Base-by-base conservation (phyloP, 306 rosid species). In the Glycine latifolia region DNA sequence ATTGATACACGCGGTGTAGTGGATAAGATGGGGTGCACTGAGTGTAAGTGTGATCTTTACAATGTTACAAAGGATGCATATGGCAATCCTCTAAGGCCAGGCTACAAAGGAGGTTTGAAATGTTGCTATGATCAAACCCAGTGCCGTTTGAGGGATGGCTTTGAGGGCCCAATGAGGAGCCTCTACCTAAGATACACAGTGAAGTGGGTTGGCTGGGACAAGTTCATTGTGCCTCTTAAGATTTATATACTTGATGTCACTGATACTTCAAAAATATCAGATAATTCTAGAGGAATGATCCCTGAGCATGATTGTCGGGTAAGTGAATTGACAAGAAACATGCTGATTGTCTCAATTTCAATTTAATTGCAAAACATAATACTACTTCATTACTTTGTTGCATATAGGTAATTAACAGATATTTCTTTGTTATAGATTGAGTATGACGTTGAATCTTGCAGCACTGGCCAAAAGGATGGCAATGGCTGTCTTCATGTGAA, bases 131-230 rank as follows among this genome's bases (percentile, higher is more conserved):
- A 94, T 80, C 4, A 79, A 17, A 52, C 92, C 0, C 91, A 76
- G n/a, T 94, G 98, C 79, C 88, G 43, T 63, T 56, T 90, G 78
- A 92, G 33, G 47, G 81, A 87, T 72, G 87, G 90, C 10, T 82
- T 81, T 82, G 67, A 83, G 54, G 85, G 90, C 20, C 82, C 71
- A 41, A 82, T 79, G 81, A 87, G 92, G 81, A 86, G 63, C 66
- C 89, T 94, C 62, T 92, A 87, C 82, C 15, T 94, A 59, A 92
- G 71, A 87, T 94, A 92, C 76, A 92, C 91, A 2, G 87, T 92
- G 37, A 77, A 88, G 72, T 94, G 95, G 98, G 75, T 89, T 43
- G 95, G 89, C 7, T 94, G 98, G 98, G 80, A 83, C 61, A 82
- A 87, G 43, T 78, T n/a, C 8, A 11, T 92, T 1, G 81, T 94